Percentiles rank a stretch among this genome's conserved stretches.
These are phyloP conservation scores for Myxozyma mucilagina DNA, from an alignment of 805 yeast genomes.

Conservation along the genomic window DNA sequence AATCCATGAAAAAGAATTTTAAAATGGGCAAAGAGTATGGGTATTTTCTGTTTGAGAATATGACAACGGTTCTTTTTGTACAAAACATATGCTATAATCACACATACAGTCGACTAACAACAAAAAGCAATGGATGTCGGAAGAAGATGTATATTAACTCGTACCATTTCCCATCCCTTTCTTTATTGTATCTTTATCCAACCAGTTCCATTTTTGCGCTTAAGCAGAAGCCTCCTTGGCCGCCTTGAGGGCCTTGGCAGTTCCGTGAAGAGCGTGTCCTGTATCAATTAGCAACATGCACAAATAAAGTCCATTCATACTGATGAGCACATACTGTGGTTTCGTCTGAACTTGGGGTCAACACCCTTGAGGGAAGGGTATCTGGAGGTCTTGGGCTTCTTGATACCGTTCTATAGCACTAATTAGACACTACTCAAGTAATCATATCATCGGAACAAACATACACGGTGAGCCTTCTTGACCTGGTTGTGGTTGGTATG, in stretches of 20 bases:
- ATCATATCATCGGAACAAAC: background rate
- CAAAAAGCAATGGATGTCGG: background rate
- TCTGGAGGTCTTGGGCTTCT: conserved; percentile 97
- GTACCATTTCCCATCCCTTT: background rate
- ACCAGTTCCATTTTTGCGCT: background rate
- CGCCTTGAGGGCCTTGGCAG: conserved; percentile 71
- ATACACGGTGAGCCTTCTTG: conserved; percentile 94
- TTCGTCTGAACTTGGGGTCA: conserved; percentile 98
- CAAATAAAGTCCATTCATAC: background rate
- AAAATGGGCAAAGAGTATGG: too few species aligned
- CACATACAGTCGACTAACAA: background rate
- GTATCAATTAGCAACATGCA: background rate
- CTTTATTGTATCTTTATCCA: background rate
- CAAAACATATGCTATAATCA: conserved; percentile 10
- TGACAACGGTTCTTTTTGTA: conserved; percentile 2
- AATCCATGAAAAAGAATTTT: background rate
- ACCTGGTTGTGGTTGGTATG: conserved; percentile 99
- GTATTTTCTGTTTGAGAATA: background rate
- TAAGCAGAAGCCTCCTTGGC: conserved; percentile 17
- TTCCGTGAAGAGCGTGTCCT: conserved; percentile 88
- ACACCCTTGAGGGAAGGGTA: conserved; percentile 98
- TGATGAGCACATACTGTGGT: conserved; percentile 63
- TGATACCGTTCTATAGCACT: conserved; percentile 76
- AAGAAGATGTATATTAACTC: background rate
- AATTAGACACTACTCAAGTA: background rate